Evolutionary conservation across 805 yeast genomes (phyloP), one percentile per base, ranked within the genome.

Genomic region (Suhomyces pyralidae): DNA sequence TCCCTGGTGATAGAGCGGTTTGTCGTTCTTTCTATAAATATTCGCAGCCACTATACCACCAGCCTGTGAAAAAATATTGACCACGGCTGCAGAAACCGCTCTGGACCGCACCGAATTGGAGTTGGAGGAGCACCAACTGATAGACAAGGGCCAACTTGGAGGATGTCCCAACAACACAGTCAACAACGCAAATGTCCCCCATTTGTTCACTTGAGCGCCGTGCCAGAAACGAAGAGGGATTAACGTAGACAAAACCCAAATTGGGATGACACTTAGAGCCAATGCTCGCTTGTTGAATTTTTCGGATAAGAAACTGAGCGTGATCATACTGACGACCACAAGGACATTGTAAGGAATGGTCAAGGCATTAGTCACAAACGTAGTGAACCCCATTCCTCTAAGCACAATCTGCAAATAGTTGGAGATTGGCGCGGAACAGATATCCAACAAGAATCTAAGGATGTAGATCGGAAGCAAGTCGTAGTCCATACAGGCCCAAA

Each of bases 61-160:
- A 0, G 81, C 71, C 61, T 86, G 91, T 0, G 81, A 81, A 63
- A 76, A 79, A 75, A 85, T 83, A 60, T 85, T 86, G 61, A 81
- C 84, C 46, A 86, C 52, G 0, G 90, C 83, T 0, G 89, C 81
- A 12, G 86, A 77, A 4, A 86, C 83, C 0, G 90, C 81, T 58
- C 92, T 71, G 2, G 82, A 70, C n/a, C 85, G 68, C 25, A 86
- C 86, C 1, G 85, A 74, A 63, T 82, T 80, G 8, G 89, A 77
- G 59, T 85, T 85, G 26, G 80, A 65, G 0, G 90, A 83, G 52
- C 82, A 78, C 84, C 88, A 82, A 25, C 81, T 70, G 25, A 82
- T 84, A 54, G 79, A 69, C 47, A 84, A 66, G 1, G 87, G 81
- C 67, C 81, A 82, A n/a, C 78, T 68, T 42, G 76, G 74, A 0